Evolutionary conservation across 2,329 filamentous ascomycete genomes (phyloP).

Genomic region (Aaosphaeria arxii): DNA sequence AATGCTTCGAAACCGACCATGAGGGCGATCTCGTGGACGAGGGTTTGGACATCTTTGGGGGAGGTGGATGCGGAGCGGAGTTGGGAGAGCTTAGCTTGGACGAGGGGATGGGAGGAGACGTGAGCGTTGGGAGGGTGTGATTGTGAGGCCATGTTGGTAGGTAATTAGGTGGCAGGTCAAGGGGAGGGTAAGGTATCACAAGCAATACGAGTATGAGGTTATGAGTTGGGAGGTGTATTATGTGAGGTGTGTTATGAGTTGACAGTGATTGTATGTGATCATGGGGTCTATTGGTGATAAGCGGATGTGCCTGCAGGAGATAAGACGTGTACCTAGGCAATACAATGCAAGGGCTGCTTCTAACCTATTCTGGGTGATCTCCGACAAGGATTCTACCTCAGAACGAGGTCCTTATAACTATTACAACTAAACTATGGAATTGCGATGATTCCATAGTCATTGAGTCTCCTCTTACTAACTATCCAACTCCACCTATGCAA

Average conservation of each 20-base stretch:
- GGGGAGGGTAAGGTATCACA: not conserved
- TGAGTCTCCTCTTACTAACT: no score
- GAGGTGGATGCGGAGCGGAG: conserved; percentile 71
- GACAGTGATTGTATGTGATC: not conserved
- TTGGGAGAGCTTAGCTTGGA: conserved; percentile 84
- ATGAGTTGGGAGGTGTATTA: not conserved
- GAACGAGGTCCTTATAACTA: no score
- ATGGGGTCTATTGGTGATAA: no score
- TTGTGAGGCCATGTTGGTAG: conserved; percentile 21
- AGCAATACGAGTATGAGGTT: not conserved
- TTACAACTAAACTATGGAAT: no score
- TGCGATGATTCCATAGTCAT: no score
- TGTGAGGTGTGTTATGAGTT: not conserved
- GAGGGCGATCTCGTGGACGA: conserved; percentile 82
- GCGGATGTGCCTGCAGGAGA: no score
- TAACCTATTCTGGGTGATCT: no score
- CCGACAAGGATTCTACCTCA: no score
- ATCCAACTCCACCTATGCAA: no score
- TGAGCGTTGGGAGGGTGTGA: conserved; percentile 59
- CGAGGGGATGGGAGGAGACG: conserved; percentile 80
- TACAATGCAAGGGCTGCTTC: no score
- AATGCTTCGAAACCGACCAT: conserved; percentile 83
- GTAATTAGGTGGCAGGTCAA: not conserved
- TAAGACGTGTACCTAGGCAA: no score
- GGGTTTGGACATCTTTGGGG: conserved; percentile 71